A percentile compares a stretch with the other conserved stretches of the same genome.
These are phyloP conservation scores for Glycyrrhiza uralensis DNA, from an alignment of 306 rosid genomes.

Conservation along the genomic window DNA sequence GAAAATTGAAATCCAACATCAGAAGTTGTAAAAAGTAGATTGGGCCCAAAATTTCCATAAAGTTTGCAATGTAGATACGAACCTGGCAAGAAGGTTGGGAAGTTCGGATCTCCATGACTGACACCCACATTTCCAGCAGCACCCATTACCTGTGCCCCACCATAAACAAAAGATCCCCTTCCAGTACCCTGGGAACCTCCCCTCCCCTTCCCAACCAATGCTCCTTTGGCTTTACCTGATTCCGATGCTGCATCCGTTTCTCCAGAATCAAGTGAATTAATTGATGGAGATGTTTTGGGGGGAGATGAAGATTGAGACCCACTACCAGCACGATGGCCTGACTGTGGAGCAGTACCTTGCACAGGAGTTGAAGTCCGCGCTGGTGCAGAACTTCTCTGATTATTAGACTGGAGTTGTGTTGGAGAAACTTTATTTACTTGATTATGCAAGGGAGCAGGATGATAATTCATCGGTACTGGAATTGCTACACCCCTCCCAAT, in stretches of 20 bases:
- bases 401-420: conserved; percentile 46
- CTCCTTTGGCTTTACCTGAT: conserved; percentile 61
- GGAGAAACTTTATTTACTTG: conserved; percentile 54
- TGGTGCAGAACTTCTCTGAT: conserved; percentile 46
- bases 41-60: neutral
- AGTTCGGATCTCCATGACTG: conserved; percentile 79
- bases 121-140: conserved; percentile 57
- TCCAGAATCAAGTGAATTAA: conserved; percentile 57
- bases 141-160: conserved; percentile 60
- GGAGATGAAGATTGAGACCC: conserved; percentile 82
- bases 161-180: conserved; percentile 63
- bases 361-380: conserved; percentile 39
- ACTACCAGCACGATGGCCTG: conserved; percentile 63
- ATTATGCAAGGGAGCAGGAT: conserved; percentile 43
- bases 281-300: conserved; percentile 47
- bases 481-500: conserved; percentile 37
- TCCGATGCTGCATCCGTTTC: conserved; percentile 69
- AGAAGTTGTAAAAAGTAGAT: neutral
- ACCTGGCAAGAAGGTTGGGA: conserved; percentile 94
- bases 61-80: neutral
- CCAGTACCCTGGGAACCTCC: conserved; percentile 70
- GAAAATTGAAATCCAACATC: neutral
- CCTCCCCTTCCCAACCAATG: conserved; percentile 74
- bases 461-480: conserved; percentile 55
- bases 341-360: conserved; percentile 53